A percentile compares a stretch with the other conserved stretches of the same genome.
Evolutionary conservation across 768 basidiomycete species (phyloP).

Genomic region (Suillus ampliporus): DNA sequence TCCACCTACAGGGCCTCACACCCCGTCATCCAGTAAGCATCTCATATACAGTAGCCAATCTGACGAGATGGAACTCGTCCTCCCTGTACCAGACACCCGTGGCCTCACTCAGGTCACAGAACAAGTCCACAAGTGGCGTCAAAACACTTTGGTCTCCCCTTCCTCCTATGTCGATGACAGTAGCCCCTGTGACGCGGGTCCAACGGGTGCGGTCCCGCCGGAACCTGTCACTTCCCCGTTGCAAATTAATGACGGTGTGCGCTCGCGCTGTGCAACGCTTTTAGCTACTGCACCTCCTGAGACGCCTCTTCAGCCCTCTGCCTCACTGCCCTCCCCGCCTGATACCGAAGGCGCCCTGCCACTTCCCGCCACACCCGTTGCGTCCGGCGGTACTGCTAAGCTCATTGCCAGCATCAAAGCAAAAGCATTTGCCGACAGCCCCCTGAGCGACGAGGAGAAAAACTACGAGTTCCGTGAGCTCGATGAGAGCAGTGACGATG

Average conservation of each 20-base stretch:
- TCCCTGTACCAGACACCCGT: slow-evolving; percentile 31
- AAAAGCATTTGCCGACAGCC: slow-evolving; percentile 54
- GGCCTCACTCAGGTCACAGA: slow-evolving; percentile 40
- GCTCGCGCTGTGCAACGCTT: slow-evolving; percentile 12
- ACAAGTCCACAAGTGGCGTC: slow-evolving; percentile 51
- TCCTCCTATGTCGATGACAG: slow-evolving; percentile 15
- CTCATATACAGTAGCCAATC: slow-evolving; percentile 70
- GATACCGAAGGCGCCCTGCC: slow-evolving; percentile 26
- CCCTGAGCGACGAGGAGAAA: slow-evolving; percentile 50
- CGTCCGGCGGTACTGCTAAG: slow-evolving; percentile 54
- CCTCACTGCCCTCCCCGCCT: slow-evolving; percentile 28
- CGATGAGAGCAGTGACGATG: slow-evolving; percentile 60
- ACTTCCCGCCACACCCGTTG: slow-evolving; percentile 36
- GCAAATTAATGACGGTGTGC: slow-evolving; percentile 19
- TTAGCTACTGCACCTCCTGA: slow-evolving; percentile 18
- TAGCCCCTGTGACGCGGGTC: slow-evolving; percentile 7
- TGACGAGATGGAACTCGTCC: slow-evolving; percentile 61
- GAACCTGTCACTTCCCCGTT: slow-evolving; percentile 1
- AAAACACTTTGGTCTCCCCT: slow-evolving; percentile 31
- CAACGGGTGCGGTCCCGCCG: neutral
- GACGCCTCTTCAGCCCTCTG: slow-evolving; percentile 19
- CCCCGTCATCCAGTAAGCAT: slow-evolving; percentile 30
- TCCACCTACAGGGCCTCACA: slow-evolving; percentile 21
- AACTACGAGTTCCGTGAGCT: slow-evolving; percentile 46
- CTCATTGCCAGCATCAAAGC: slow-evolving; percentile 71